These are phyloP conservation scores for Fusarium devonianum DNA, from an alignment of 2,329 filamentous ascomycete species.

Conservation along the genomic window DNA sequence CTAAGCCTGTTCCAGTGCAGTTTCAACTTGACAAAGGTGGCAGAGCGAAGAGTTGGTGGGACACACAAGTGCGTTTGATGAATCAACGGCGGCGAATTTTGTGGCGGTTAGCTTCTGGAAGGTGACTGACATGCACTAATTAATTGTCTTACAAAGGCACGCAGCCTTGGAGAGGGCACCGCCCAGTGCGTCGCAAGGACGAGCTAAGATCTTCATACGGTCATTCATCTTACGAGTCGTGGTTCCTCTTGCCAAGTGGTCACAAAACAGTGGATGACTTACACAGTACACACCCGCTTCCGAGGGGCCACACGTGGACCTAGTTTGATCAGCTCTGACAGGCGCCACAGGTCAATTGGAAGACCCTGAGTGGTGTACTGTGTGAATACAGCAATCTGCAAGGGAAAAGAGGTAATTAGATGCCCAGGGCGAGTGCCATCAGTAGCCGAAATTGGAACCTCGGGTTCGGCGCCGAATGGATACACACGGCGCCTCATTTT, in stretches of 20 bases:
- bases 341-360: constrained; percentile 31
- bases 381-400: no score
- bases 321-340: constrained; percentile 27
- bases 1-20: constrained; percentile 16
- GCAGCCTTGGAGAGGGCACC: no score
- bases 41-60: constrained; percentile 18
- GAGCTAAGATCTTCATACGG: neutral
- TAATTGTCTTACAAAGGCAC: no score
- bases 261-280: constrained; percentile 24
- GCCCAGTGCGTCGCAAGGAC: no score
- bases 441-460: constrained; percentile 36
- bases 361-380: constrained; percentile 30
- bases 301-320: constrained; percentile 34
- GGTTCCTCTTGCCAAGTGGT: constrained; percentile 7
- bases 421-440: constrained; percentile 3
- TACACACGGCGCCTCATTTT: constrained; percentile 24
- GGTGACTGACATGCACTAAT: constrained; percentile 1
- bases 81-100: constrained; percentile 27
- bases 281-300: no score
- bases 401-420: constrained; percentile 8
- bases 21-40: constrained; percentile 23
- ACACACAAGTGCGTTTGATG: constrained; percentile 14
- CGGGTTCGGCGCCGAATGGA: constrained; percentile 27
- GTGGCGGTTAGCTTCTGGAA: constrained; percentile 36
- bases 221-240: constrained; percentile 5